A percentile compares a stretch with the other conserved stretches of the same genome.
Conservation (phyloP, 768 basidiomycete genomes). For the Pisolithus microcarpus region DNA sequence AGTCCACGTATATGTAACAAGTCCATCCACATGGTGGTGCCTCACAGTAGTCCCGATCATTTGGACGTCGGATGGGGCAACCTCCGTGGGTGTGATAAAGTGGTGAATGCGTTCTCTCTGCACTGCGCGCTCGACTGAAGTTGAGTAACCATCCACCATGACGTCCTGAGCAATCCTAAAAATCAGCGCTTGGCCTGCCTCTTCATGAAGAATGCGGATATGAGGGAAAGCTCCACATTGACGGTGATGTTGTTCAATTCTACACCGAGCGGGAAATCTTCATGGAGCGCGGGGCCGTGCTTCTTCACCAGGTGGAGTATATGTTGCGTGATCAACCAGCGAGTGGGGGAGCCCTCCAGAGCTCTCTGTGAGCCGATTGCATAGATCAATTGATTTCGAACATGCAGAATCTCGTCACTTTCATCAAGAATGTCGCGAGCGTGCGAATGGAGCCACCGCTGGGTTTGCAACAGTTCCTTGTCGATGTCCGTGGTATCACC, state of each 20-base stretch:
- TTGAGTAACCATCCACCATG: slow-evolving; percentile 10
- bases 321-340: slow-evolving; percentile 36
- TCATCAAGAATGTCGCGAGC: slow-evolving; percentile 27
- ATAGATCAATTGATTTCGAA: slow-evolving; percentile 42
- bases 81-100: slow-evolving; percentile 17
- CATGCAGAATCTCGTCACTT: slow-evolving; percentile 31
- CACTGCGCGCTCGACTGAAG: slow-evolving; percentile 13
- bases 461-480: slow-evolving; percentile 19
- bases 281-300: background rate
- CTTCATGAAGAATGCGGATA: slow-evolving; percentile 1
- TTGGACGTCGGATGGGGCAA: background rate
- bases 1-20: slow-evolving; percentile 42
- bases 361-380: slow-evolving; percentile 31
- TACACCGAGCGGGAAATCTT: slow-evolving; percentile 1
- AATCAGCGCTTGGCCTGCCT: background rate
- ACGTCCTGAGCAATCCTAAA: slow-evolving; percentile 8
- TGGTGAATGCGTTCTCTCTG: slow-evolving; percentile 10
- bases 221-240: slow-evolving; percentile 2
- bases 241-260: background rate
- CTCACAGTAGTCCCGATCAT: slow-evolving; percentile 10
- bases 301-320: slow-evolving; percentile 24
- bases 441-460: slow-evolving; percentile 17
- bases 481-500: slow-evolving; percentile 1
- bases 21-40: slow-evolving; percentile 24
- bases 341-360: slow-evolving; percentile 33